phyloP scores from a whole-genome alignment of 441 rosid species.

The Aquilaria agallochum region DNA sequence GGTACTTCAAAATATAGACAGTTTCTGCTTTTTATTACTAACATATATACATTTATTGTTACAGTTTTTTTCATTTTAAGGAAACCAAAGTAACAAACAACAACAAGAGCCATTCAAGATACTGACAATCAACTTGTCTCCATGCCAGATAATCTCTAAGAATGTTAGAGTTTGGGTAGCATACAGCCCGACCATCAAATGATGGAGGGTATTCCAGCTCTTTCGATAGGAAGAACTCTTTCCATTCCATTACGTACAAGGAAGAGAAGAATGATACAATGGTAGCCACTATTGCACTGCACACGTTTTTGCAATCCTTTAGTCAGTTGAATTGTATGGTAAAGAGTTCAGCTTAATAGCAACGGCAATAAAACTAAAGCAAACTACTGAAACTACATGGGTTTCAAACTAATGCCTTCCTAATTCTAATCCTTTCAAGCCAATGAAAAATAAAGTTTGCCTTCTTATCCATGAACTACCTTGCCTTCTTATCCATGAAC shows the following conservation, averaged over 20 bases:
- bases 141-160: constrained; percentile 86
- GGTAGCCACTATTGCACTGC: constrained; percentile 62
- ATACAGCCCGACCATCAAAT: constrained; percentile 93
- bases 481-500: too few species aligned
- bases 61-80: background rate
- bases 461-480: too few species aligned
- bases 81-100: constrained; percentile 3
- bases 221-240: constrained; percentile 62
- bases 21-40: background rate
- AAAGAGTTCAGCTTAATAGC: too few species aligned
- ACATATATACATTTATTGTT: background rate
- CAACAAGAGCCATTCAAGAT: background rate
- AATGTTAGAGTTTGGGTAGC: constrained; percentile 78
- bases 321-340: too few species aligned
- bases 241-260: constrained; percentile 70
- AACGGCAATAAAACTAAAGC: too few species aligned
- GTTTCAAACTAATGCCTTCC: too few species aligned
- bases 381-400: too few species aligned
- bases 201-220: constrained; percentile 69
- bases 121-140: constrained; percentile 99
- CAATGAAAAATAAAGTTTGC: too few species aligned
- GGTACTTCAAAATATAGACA: background rate
- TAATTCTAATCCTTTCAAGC: too few species aligned
- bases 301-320: background rate
- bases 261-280: constrained; percentile 81